These are phyloP conservation scores for Rhodotorula sp. DNA, from an alignment of 1,284 basidiomycete species.

Conservation along the genomic window DNA sequence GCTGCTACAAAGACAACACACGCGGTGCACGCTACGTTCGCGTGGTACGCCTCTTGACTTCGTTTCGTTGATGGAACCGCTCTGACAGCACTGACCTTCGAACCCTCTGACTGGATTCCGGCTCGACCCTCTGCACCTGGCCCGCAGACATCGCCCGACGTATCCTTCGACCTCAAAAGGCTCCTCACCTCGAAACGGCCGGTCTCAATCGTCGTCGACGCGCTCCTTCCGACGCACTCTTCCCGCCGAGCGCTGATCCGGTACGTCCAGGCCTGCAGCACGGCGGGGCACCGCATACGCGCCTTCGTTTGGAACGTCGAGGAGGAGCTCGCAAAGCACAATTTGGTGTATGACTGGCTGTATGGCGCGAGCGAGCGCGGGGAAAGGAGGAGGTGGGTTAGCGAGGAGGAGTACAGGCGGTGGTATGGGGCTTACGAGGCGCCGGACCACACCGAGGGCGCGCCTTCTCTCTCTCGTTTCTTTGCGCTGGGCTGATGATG, in stretches of 20 bases:
- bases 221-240: conserved; percentile 71
- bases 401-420: conserved; percentile 3
- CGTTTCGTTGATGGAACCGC: too few relatives aligned
- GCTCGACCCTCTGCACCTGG: too few relatives aligned
- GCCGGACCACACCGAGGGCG: conserved; percentile 59
- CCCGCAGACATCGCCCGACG: background rate
- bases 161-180: conserved; percentile 54
- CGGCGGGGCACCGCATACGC: conserved; percentile 3
- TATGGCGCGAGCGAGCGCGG: background rate
- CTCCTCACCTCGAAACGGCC: conserved; percentile 75
- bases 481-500: background rate
- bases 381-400: conserved; percentile 6
- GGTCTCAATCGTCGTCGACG: conserved; percentile 77
- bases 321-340: conserved; percentile 74
- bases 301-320: conserved; percentile 70
- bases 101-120: background rate
- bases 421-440: conserved; percentile 8
- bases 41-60: conserved; percentile 52
- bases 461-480: conserved; percentile 13
- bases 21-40: conserved; percentile 63
- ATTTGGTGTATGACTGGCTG: conserved; percentile 10
- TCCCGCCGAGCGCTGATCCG: conserved; percentile 71
- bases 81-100: background rate
- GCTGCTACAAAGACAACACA: conserved; percentile 62
- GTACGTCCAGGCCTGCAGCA: conserved; percentile 58